Evolutionary conservation across 768 basidiomycete genomes (phyloP), one percentile per base, ranked within the genome.

Genomic region (Auriscalpium orientale): DNA sequence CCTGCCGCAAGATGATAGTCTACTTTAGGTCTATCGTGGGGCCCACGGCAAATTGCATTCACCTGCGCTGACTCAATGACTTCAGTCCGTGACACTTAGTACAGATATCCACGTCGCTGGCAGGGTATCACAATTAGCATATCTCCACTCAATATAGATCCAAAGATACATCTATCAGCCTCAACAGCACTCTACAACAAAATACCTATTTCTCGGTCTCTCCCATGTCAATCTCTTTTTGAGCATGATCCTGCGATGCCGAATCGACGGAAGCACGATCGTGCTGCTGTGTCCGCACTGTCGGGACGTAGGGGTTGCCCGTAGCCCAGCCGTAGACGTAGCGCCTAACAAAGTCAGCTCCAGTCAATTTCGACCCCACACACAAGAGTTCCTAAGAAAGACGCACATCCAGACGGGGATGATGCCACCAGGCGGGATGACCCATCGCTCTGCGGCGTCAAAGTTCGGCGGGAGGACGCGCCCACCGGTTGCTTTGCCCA

Each of bases 341-440:
- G 40, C 40, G 40, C 40, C 40, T 43, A 8, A 4, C 40, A 13
- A 43, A 3, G 40, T 43, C 40, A 43, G 7, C 28, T 28, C 28
- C 28, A 28, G 28, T 28, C 40, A 43, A 4, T 43, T 18, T 43
- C 40, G 15, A 13, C 15, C 40, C 18, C 3, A 43, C 40, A 13
- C 15, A 43, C 40, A 13, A 43, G 40, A 43, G 18, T 18, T n/a
- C n/a, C n/a, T n/a, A n/a, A 45, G 50, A 12, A 8, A 28, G 8
- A 52, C 59, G 51, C 35, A 83, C 85, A 88, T 71, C 88, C 87
- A 90, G 13, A 64, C 49, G 46, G 89, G 89, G 18, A 84, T 61
- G 34, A 91, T 77, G 15, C 83, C 75, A 40, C 88, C 88, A 20
- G 84, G 81, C 12, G 89, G 89, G 13, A 89, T 70, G 10, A 78